These are phyloP conservation scores for Leptodermis oblonga DNA, from an alignment of 257 asterid genomes.

Conservation along the genomic window DNA sequence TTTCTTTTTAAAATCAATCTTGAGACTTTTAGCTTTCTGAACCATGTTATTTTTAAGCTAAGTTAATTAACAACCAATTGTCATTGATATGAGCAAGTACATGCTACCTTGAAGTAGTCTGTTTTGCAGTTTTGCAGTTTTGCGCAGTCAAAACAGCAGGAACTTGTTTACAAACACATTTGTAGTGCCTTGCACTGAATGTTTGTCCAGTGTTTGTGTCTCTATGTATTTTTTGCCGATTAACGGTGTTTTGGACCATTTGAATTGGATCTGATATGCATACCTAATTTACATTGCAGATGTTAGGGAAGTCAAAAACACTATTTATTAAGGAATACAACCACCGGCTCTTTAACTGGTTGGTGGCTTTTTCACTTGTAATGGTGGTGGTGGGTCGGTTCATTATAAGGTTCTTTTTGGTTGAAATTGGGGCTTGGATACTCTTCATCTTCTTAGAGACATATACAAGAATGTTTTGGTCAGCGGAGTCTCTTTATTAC, in stretches of 20 bases:
- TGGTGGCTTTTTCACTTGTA: constrained; percentile 88
- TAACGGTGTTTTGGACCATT: background rate
- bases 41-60: background rate
- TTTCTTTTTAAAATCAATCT: no score
- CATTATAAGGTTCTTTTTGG: constrained; percentile 65
- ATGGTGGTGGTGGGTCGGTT: constrained; percentile 98
- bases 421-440: constrained; percentile 92
- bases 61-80: background rate
- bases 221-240: background rate
- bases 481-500: constrained; percentile 94
- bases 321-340: constrained; percentile 91
- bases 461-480: constrained; percentile 93
- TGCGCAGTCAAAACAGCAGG: background rate
- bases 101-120: no score
- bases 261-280: background rate
- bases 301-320: constrained; percentile 88
- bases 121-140: background rate
- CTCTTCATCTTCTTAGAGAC: constrained; percentile 95
- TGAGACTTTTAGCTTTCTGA: background rate
- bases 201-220: background rate
- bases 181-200: background rate
- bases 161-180: background rate
- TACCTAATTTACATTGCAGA: constrained; percentile 45
- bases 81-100: background rate
- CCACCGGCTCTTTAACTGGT: constrained; percentile 90